Evolutionary conservation across 169 alveolate genomes (phyloP), one percentile per base, ranked within the genome.

Genomic region (Eimeria necatrix): DNA sequence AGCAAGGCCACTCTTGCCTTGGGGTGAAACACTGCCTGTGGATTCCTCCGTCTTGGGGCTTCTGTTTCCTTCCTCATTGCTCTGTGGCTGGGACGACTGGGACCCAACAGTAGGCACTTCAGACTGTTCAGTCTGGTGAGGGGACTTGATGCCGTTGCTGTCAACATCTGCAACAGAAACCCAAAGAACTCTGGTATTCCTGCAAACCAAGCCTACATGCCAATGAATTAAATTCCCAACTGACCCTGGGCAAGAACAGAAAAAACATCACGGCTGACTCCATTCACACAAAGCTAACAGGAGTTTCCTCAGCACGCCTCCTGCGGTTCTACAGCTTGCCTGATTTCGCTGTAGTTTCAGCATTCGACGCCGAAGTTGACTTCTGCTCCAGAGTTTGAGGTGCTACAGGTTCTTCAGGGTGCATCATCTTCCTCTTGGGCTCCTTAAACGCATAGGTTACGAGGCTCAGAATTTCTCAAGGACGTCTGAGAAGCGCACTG

Each of bases 401-500:
- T 26, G 14, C 78, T n/a, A 59, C 81, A 4, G 93, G 80, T 60
- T 85, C 93, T 2, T 85, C 93, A 6, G 93, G 93, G 8, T 85
- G 81, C 81, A 61, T 85, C 93, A 85, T 85, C 48, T 85, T 85
- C 48, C 81, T 49, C 86, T 32, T 32, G 41, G 41, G 41, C 41
- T 32, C 41, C 41, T 32, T 32, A 32, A 32, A 32, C 41, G 41
- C 41, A 32, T 32, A 32, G 2, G 41, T 2, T 32, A 32, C 41
- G 41, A 32, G 41, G 41, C 2, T 2, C 41, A 32, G 41, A 32
- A 32, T 32, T 32, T 32, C 2, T 32, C 41, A 32, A 32, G 41
- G 41, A 32, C 41, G 41, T 32, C 41, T 32, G 41, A 32, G 41
- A 32, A 32, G 41, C 41, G 2, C 41, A 32, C 41, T 32, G 41